phyloP scores from a whole-genome alignment of 495 filamentous ascomycete genomes.

The Bombardia bombarda region DNA sequence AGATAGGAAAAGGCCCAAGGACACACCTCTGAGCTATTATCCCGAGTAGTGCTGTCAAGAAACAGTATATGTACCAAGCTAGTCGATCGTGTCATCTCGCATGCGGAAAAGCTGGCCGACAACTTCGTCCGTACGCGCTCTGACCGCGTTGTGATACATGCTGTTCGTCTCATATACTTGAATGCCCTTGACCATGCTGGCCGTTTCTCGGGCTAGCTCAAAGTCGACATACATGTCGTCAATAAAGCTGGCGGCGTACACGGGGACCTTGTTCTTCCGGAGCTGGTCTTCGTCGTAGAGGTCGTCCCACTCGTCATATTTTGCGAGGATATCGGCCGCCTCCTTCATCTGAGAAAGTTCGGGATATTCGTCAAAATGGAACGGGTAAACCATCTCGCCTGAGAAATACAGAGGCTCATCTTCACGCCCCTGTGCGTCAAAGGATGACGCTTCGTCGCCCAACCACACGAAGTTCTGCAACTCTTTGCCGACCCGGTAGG shows the following conservation, averaged over 20 bases:
- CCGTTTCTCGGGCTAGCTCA: constrained; percentile 63
- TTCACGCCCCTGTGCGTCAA: background rate
- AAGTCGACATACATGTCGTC: constrained; percentile 96
- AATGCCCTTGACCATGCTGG: constrained; percentile 62
- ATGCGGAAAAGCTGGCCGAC: constrained; percentile 62
- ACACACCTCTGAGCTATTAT: background rate
- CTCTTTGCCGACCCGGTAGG: constrained; percentile 31
- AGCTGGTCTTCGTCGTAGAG: constrained; percentile 72
- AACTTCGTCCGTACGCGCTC: constrained; percentile 64
- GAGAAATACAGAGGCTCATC: constrained; percentile 65
- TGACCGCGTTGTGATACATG: constrained; percentile 78
- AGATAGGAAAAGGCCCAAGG: background rate
- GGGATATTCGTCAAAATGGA: constrained; percentile 68
- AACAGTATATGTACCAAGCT: too few relatives aligned
- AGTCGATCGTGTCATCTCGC: constrained; percentile 67
- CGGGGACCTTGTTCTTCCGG: constrained; percentile 71
- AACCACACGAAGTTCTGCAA: constrained; percentile 38
- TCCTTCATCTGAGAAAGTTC: constrained; percentile 58
- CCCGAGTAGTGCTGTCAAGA: too few relatives aligned
- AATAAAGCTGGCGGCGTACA: constrained; percentile 76
- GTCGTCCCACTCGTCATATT: constrained; percentile 55
- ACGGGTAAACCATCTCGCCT: constrained; percentile 85
- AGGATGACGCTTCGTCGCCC: constrained; percentile 12
- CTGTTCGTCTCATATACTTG: constrained; percentile 79
- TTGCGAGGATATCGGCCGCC: constrained; percentile 63